These are phyloP conservation scores for Prosopis cineraria DNA, from an alignment of 306 rosid species.

Conservation along the genomic window DNA sequence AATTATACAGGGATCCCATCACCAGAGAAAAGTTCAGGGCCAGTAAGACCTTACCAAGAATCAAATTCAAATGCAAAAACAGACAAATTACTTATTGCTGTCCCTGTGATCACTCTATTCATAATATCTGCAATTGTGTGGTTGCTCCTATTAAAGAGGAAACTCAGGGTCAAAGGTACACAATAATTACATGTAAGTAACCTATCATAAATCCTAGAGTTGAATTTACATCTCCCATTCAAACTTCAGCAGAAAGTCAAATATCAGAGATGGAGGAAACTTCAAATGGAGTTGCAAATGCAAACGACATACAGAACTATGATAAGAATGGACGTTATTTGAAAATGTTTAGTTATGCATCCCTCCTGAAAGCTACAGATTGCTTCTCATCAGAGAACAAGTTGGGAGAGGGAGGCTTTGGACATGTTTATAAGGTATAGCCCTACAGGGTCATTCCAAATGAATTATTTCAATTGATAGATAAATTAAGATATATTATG, in stretches of 20 bases:
- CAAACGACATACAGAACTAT: not conserved
- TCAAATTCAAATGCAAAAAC: not conserved
- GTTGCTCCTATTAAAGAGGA: not conserved
- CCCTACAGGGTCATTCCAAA: not conserved
- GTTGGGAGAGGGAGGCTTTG: slow-evolving; percentile 46
- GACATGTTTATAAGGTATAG: slow-evolving; percentile 37
- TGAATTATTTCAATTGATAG: not conserved
- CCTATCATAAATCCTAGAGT: not conserved
- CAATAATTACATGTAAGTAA: not conserved
- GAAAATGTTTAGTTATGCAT: slow-evolving; percentile 18
- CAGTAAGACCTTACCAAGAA: not conserved
- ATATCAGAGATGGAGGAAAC: not conserved
- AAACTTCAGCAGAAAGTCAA: too few relatives aligned
- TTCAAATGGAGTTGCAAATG: not conserved
- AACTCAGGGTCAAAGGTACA: not conserved
- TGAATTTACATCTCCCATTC: not conserved
- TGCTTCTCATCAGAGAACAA: slow-evolving; percentile 29
- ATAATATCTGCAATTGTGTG: slow-evolving; percentile 1
- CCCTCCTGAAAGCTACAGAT: slow-evolving; percentile 29
- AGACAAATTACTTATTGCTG: slow-evolving; percentile 22
- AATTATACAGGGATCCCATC: not conserved
- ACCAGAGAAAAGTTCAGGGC: not conserved
- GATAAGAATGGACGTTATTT: slow-evolving; percentile 3
- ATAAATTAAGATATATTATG: not conserved
- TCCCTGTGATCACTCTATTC: not conserved